Evolutionary conservation across 306 rosid genomes (phyloP), one percentile per base, ranked within the genome.

Genomic region (Parietaria judaica): DNA sequence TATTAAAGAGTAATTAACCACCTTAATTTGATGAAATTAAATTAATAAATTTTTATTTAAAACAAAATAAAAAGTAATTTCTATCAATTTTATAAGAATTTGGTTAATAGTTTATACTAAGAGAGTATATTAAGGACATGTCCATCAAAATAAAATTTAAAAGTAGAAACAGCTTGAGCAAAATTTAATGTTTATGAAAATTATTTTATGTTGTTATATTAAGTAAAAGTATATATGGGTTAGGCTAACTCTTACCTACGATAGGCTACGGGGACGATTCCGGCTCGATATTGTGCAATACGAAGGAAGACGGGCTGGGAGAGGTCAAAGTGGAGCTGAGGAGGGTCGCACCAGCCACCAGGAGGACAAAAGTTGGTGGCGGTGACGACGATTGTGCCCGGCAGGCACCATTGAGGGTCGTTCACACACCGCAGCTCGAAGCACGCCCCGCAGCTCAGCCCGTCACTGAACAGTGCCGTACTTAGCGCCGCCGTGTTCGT

Each of bases 291-390:
- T 38, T 78, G 86, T 7, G 95, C 92, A 76, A 87, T 87, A 57
- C 65, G 83, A 35, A 76, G 92, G 66, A 87, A 87, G 66, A 82
- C 75, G 43, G 91, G 95, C 45, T 84, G 86, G 66, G 95, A 71
- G 34, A 87, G 91, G 55, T 87, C 95, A 62, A 87, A 87, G 74
- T 87, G 95, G 61, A 45, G 86, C 41, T 78, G 72, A 0, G 91
- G 95, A 78, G 91, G 95, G 74, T 87, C 85, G 64, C 95, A 87
- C 92, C 95, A 84, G 4, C 95, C 92, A 4, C 91, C 95, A 14
- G 95, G 95, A 1, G 91, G 91, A 60, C 91, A 87, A 60, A 87
- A 87, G 66, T 87, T 87, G 3, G 95, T 87, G 71, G 95, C 91
- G n/a, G 95, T 87, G 72, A 87, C 89, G 2, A 80, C 66, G 65